phyloP scores from a whole-genome alignment of 192 early-diverging fungal species.

The Coemansia sp. region DNA sequence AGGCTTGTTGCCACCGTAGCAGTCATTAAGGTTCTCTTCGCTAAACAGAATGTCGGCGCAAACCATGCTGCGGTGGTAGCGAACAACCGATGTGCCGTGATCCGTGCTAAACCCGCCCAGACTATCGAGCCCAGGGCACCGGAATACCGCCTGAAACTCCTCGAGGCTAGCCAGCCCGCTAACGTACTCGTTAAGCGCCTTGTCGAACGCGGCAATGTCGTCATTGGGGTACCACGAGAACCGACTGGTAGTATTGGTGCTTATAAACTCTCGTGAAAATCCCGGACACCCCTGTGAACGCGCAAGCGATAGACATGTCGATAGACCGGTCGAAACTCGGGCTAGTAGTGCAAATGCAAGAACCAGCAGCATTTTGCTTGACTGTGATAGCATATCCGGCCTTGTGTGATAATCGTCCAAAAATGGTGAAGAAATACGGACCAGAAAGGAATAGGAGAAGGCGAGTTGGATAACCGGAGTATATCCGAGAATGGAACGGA shows the following conservation, averaged over 20 bases:
- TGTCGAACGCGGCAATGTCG: constrained; percentile 45
- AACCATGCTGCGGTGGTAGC: constrained; percentile 50
- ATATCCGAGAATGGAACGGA: neutral
- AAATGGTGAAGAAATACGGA: neutral
- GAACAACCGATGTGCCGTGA: constrained; percentile 41
- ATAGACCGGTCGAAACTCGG: neutral
- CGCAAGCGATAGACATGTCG: constrained; percentile 38
- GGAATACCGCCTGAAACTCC: constrained; percentile 52
- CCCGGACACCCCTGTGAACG: constrained; percentile 50
- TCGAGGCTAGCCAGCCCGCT: constrained; percentile 40
- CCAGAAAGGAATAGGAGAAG: neutral
- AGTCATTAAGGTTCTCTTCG: constrained; percentile 40
- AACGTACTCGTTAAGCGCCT: constrained; percentile 49
- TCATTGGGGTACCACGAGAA: constrained; percentile 51
- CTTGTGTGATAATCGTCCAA: neutral
- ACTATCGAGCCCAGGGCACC: constrained; percentile 44
- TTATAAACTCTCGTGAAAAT: constrained; percentile 40
- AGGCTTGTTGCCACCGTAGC: constrained; percentile 25
- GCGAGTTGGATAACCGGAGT: neutral
- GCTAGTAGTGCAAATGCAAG: constrained; percentile 13
- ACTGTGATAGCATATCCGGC: constrained; percentile 3
- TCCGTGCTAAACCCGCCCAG: constrained; percentile 46
- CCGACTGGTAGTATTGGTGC: constrained; percentile 43
- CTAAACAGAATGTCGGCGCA: constrained; percentile 49
- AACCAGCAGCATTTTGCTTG: constrained; percentile 10